phyloP scores from a whole-genome alignment of 495 filamentous ascomycete species.

The Neurospora pannonica region DNA sequence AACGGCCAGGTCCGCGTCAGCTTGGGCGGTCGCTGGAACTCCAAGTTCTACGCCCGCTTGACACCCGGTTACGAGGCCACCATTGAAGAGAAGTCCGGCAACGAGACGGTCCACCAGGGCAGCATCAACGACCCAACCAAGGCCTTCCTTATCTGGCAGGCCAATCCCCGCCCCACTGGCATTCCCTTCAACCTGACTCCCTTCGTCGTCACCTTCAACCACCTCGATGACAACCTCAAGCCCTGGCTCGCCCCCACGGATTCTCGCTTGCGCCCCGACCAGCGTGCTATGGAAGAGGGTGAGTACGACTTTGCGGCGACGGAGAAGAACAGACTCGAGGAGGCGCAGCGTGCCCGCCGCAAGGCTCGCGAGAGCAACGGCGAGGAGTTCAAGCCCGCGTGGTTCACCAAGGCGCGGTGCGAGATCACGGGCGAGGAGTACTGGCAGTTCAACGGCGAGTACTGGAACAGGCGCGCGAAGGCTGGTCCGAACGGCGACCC shows the following conservation, averaged over 20 bases:
- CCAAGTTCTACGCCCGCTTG: constrained; percentile 88
- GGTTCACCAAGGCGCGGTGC: constrained; percentile 68
- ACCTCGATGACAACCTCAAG: constrained; percentile 63
- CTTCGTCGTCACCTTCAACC: constrained; percentile 90
- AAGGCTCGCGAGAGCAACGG: constrained; percentile 63
- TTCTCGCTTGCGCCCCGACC: constrained; percentile 81
- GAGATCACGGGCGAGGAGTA: constrained; percentile 79
- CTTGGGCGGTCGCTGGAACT: constrained; percentile 93
- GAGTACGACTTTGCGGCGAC: constrained; percentile 84
- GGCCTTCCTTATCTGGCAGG: constrained; percentile 90
- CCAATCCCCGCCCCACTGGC: constrained; percentile 65
- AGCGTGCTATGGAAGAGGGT: constrained; percentile 98
- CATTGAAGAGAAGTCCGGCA: constrained; percentile 45
- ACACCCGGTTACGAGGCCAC: constrained; percentile 81
- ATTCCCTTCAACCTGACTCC: constrained; percentile 97
- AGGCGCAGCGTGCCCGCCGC: constrained; percentile 77
- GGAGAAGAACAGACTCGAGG: constrained; percentile 93
- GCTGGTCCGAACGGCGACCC: constrained; percentile 39
- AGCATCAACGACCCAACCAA: constrained; percentile 47
- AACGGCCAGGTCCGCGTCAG: constrained; percentile 71
- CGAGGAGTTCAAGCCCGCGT: constrained; percentile 73
- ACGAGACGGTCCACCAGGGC: constrained; percentile 24
- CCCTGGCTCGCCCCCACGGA: constrained; percentile 82
- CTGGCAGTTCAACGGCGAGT: constrained; percentile 81
- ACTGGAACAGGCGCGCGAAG: constrained; percentile 64